Base-by-base conservation (phyloP, 2,329 filamentous ascomycete genomes). In the Hansfordia pulvinata region DNA sequence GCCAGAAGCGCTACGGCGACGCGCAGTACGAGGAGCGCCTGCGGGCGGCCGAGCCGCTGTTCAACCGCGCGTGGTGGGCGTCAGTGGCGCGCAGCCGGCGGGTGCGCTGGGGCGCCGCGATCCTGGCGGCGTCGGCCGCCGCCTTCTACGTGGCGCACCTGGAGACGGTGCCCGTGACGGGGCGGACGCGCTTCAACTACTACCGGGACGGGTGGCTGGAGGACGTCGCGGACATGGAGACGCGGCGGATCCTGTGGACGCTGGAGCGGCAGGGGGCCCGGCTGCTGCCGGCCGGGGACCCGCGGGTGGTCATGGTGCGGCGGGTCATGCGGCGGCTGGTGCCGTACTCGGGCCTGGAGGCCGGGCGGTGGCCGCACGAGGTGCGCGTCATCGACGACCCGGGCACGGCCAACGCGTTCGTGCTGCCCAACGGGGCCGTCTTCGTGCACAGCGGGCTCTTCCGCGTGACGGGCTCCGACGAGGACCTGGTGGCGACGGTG, bases 361-460 rank as follows among this genome's bases (percentile, higher is more conserved):
- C 63, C 34, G 52, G 64, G 30, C 45, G 69, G 9, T 86, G 81
- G 80, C n/a, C n/a, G n/a, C n/a, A n/a, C n/a, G 75, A 84, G 51
- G 63, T 86, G 4, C 60, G 66, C 39, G 79, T 88, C 6, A 83
- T 88, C 40, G 64, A 81, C n/a, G 73, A 75, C 32, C 58, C 60
- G 12, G 56, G 41, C 20, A 66, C 64, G 20, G 61, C 64, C 35
- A 88, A 88, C 40, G 81, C 81, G 0, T 84, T 86, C 42, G 79
- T 88, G 2, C 62, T 84, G 5, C 80, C 81, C 0, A 79, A 73
- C 4, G 79, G 80, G 14, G 84, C 85, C 40, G 79, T 88, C 1
- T 86, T 86, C 44, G 79, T 88, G 2, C 78, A 73, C 43, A 76
- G 70, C 35, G 80, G 81, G 19, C 72, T 88, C 17, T 50, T 86